These are phyloP conservation scores for Paragyromitra xinjiangensis DNA, from an alignment of 495 filamentous ascomycete species.

Conservation along the genomic window DNA sequence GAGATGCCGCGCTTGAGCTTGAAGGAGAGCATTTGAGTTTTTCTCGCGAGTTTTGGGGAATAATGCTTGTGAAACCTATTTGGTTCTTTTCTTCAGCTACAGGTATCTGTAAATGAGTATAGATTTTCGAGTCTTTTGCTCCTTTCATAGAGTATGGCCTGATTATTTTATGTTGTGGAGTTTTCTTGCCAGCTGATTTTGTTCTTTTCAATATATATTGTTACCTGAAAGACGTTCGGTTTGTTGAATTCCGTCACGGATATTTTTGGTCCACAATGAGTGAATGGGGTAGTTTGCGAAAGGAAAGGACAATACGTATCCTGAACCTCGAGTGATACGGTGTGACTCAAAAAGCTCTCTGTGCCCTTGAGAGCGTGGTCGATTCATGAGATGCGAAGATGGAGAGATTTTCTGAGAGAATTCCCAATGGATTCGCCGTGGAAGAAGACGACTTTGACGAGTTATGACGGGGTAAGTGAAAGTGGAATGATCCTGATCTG, in stretches of 20 bases:
- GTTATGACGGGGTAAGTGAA: too few species aligned
- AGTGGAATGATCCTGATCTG: too few species aligned
- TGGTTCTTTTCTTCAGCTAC: not conserved
- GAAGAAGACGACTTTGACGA: too few species aligned
- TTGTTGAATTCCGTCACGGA: not conserved
- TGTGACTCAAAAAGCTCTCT: slow-evolving; percentile 5
- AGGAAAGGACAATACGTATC: not conserved
- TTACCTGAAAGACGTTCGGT: not conserved
- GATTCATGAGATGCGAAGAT: not conserved
- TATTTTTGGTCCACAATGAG: not conserved
- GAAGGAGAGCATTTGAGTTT: slow-evolving; percentile 14
- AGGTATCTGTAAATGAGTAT: not conserved
- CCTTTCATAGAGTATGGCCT: not conserved
- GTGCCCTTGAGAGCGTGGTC: not conserved
- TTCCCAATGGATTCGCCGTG: too few species aligned
- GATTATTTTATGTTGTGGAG: not conserved
- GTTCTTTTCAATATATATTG: not conserved
- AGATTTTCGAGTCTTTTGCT: slow-evolving; percentile 6
- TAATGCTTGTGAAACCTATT: not conserved
- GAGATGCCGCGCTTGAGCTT: slow-evolving; percentile 39
- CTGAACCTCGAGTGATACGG: slow-evolving; percentile 27
- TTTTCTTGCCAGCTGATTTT: not conserved
- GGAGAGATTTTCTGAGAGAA: too few species aligned
- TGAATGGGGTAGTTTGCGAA: not conserved
- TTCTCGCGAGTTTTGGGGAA: not conserved